These are phyloP conservation scores for Paraphoma sp. DNA, from an alignment of 2,329 filamentous ascomycete genomes.

Conservation along the genomic window DNA sequence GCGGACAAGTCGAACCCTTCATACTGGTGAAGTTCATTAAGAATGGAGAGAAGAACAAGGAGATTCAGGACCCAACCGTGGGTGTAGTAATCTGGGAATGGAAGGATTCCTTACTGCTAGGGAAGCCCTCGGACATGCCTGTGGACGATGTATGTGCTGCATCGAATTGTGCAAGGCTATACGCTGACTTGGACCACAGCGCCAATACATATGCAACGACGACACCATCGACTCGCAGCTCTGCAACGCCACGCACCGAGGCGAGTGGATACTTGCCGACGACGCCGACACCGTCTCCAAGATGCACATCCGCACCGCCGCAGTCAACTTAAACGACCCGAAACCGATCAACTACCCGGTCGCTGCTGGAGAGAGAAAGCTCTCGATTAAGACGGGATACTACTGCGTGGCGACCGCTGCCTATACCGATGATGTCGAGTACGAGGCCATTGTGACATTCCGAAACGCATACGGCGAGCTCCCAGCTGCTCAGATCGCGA, in stretches of 20 bases:
- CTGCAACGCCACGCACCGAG: slow-evolving; percentile 80
- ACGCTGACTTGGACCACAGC: slow-evolving; percentile 49
- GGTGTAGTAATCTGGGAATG: slow-evolving; percentile 95
- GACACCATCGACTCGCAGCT: slow-evolving; percentile 70
- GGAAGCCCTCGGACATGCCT: slow-evolving; percentile 58
- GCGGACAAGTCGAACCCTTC: slow-evolving; percentile 85
- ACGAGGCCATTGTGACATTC: slow-evolving; percentile 85
- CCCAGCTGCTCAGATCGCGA: slow-evolving; percentile 92
- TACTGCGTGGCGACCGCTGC: slow-evolving; percentile 87
- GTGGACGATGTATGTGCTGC: slow-evolving; percentile 32
- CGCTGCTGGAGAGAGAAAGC: slow-evolving; percentile 51
- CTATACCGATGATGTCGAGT: slow-evolving; percentile 70
- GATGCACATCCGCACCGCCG: slow-evolving; percentile 77
- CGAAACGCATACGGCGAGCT: slow-evolving; percentile 96
- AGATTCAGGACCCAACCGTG: slow-evolving; percentile 74
- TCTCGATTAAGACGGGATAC: slow-evolving; percentile 78
- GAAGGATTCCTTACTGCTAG: slow-evolving; percentile 82
- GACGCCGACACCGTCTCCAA: slow-evolving; percentile 76
- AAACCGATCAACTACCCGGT: slow-evolving; percentile 80
- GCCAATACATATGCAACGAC: slow-evolving; percentile 78
- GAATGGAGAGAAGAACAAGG: slow-evolving; percentile 58
- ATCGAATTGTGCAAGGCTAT: neutral
- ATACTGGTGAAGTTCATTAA: slow-evolving; percentile 81
- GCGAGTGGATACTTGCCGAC: slow-evolving; percentile 80
- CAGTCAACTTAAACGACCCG: slow-evolving; percentile 80